phyloP scores from a whole-genome alignment of 208 protist species.

The Leishmania gerbilli region DNA sequence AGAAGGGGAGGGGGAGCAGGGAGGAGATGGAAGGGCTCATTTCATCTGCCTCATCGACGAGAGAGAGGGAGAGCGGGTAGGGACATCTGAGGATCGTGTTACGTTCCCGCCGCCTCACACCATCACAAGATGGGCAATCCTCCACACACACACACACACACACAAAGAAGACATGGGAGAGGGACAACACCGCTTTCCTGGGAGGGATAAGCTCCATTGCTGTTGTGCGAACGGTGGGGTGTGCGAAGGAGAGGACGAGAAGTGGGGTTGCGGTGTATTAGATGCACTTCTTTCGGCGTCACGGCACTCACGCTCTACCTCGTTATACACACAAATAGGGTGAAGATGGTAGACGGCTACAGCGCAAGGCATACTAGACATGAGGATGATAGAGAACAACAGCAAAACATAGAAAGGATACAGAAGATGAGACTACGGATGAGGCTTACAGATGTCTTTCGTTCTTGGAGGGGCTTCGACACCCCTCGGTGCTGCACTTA shows the following conservation, averaged over 20 bases:
- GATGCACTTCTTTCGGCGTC: neutral
- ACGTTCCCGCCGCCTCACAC: neutral
- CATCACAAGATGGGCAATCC: neutral
- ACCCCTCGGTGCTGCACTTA: neutral
- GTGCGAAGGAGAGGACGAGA: neutral
- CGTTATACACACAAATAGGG: neutral
- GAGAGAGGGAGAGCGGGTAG: neutral
- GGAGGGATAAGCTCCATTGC: neutral
- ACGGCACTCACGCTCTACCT: neutral
- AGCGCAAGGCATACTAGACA: neutral
- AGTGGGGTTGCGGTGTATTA: neutral
- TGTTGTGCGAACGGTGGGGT: neutral
- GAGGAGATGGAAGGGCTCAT: neutral
- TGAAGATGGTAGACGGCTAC: neutral
- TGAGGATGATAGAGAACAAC: neutral
- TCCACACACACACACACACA: neutral
- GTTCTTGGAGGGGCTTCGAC: neutral
- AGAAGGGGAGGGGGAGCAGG: neutral
- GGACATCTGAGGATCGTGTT: neutral
- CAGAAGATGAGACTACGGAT: neutral
- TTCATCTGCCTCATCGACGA: neutral
- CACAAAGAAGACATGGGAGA: neutral
- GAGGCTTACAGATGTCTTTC: neutral
- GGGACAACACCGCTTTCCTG: neutral
- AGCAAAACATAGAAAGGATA: neutral